Conservation (phyloP, 2,329 filamentous ascomycete genomes). For the Hymenoscyphus infarciens region DNA sequence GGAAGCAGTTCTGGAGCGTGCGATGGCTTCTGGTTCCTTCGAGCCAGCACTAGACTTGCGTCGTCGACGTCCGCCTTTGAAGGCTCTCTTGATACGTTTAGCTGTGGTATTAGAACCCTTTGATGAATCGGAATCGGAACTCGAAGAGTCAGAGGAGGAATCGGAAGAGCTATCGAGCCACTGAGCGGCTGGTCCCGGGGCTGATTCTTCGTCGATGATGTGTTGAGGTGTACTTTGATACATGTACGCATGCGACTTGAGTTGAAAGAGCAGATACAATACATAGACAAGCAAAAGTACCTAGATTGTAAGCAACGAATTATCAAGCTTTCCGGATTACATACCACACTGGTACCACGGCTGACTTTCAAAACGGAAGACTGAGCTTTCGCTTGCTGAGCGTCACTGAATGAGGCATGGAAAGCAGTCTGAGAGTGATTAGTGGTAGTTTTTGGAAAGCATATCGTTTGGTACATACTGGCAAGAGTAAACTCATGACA, state of each 20-base stretch:
- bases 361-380: constrained; percentile 75
- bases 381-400: constrained; percentile 53
- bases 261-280: constrained; percentile 82
- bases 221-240: constrained; percentile 91
- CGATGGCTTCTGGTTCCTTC: constrained; percentile 50
- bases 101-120: constrained; percentile 68
- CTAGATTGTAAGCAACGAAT: constrained; percentile 37
- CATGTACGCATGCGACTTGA: constrained; percentile 88
- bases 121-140: constrained; percentile 66
- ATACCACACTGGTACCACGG: constrained; percentile 80
- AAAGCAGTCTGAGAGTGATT: constrained; percentile 66
- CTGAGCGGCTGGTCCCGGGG: constrained; percentile 77
- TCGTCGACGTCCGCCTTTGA: constrained; percentile 58
- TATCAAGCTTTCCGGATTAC: constrained; percentile 32
- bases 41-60: constrained; percentile 76
- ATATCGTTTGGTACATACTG: constrained; percentile 49
- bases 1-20: constrained; percentile 43
- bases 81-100: constrained; percentile 71
- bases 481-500: constrained; percentile 82
- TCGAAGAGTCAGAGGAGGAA: constrained; percentile 60
- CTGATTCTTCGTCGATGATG: constrained; percentile 86
- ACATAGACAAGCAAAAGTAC: constrained; percentile 77
- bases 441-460: not conserved
- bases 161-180: constrained; percentile 65
- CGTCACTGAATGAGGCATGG: constrained; percentile 75